Evolutionary conservation across 2,329 filamentous ascomycete genomes (phyloP).

Genomic region (Akanthomyces uredinophilus): DNA sequence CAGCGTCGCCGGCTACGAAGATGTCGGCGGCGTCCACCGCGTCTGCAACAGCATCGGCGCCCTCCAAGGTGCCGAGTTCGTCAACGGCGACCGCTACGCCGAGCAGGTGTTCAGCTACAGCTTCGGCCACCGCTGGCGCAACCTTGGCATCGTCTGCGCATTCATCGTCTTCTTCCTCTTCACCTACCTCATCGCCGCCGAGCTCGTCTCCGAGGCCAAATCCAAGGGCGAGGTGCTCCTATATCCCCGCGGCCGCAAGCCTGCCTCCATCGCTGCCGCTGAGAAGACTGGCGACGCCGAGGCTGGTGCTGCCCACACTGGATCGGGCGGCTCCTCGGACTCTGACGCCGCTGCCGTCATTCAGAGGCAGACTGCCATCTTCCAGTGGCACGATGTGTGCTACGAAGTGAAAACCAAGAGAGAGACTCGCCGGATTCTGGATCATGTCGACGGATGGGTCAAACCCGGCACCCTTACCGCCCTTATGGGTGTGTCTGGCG

Average conservation of each 20-base stretch:
- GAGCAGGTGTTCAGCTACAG: conserved; percentile 39
- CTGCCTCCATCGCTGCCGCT: not conserved
- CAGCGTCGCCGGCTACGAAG: conserved; percentile 22
- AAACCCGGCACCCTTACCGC: conserved; percentile 70
- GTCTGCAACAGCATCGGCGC: conserved; percentile 45
- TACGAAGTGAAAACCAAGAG: conserved; percentile 71
- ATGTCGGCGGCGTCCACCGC: conserved; percentile 24
- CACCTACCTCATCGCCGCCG: conserved; percentile 45
- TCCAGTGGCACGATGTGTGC: conserved; percentile 81
- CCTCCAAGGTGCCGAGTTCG: conserved; percentile 35
- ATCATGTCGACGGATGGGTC: conserved; percentile 87
- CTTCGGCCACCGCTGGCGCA: conserved; percentile 52
- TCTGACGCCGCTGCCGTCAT: conserved; percentile 21
- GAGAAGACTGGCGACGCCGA: not conserved
- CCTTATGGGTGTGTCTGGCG: conserved; percentile 85
- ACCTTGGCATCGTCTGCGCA: conserved; percentile 55
- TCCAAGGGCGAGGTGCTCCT: conserved; percentile 58
- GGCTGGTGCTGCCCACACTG: not conserved
- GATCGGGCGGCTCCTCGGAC: not conserved
- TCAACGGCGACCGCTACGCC: conserved; percentile 45
- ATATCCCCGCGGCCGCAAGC: conserved; percentile 43
- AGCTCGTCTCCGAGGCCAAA: conserved; percentile 43
- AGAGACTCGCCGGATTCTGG: conserved; percentile 69
- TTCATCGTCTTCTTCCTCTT: conserved; percentile 44
- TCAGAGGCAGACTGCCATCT: conserved; percentile 44